Base-by-base conservation (phyloP, 75 land plant species). In the Picea sitchensis region DNA sequence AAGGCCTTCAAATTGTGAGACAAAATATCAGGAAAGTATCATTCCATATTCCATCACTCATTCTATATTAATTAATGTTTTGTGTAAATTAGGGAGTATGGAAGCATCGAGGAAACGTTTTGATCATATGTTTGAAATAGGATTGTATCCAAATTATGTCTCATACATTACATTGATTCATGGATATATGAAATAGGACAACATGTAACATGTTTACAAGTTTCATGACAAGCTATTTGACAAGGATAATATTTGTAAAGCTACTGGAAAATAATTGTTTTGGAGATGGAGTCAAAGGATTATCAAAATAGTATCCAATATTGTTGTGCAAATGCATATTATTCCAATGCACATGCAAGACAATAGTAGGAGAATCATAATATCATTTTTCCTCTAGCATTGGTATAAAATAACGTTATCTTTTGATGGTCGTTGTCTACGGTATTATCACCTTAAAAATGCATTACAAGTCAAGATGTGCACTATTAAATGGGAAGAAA, bases 21-120 rank as follows among this genome's bases (percentile, higher is more conserved):
- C 4, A 78, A 76, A 80, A 92, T 94, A 73, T 78, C 17, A 84
- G 88, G 77, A 86, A 77, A 77, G 88, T 30, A 65, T 88, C 57
- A 56, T 69, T 61, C 91, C 93, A 59, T 80, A 78, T 63, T 75
- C 74, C 41, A 54, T 85, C 13, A 91, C 91, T 2, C 87, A 82
- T 59, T 84, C 89, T 73, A 31, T 79, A 61, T 68, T 91, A 72
- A 84, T 91, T 31, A 78, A 86, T 84, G 86, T 84, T 59, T 84
- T 65, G 73, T 83, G 86, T 61, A 85, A 81, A 54, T 61, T 58
- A 64, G 94, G 88, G 38, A 79, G 84, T 23, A 79, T 74, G 6
- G 30, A 21, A 62, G 83, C 36, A 56, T 79, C 85, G 14, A 56
- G 76, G 64, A 76, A 73, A 54, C 62, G 87, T 77, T 69, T 87